Base-by-base conservation (phyloP, 257 asterid species). In the Nyctanthes arbortristis region DNA sequence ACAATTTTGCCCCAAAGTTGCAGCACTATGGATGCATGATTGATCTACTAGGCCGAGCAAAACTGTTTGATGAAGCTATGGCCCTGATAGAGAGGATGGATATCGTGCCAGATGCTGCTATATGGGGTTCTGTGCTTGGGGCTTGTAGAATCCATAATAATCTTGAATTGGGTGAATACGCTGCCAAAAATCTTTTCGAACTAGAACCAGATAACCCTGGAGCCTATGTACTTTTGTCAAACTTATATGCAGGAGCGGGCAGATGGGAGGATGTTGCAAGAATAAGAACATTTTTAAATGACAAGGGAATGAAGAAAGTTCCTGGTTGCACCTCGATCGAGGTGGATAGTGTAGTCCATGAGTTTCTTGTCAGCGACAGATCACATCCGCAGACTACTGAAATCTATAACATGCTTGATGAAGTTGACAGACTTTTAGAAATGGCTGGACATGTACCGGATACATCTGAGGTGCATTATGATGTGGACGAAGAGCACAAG, bases 61-160 rank as follows among this genome's bases (percentile, higher is more conserved):
- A 45, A 45, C 33, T 20, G 49, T 63, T 63, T 63, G 33, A 63
- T 5, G 67, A 63, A 63, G 67, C 67, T 8, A 30, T 34, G 54
- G 12, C 67, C 67, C 54, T 63, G 24, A 36, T 63, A 25, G 43
- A 63, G 24, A 36, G 30, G 5, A 63, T 63, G 67, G 54, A 63
- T 10, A 20, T 63, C 18, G 28, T 34, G 54, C 67, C 67, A 24
- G 67, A 63, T 35, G 67, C 31, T 37, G 54, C 67, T 16, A 63
- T 63, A 63, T 63, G 52, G 67, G 67, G 67, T 35, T 63, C 67
- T 63, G 32, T 63, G 31, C 67, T 63, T 24, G 54, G 54, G 49
- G 31, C 67, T 24, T 63, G 67, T 63, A 63, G 54, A 28, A 18
- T 63, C 18, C 67, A 63, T 63, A 45, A 45, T 3, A 63, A 63